These are phyloP conservation scores for Lomentospora prolificans DNA, from an alignment of 2,329 filamentous ascomycete genomes.

Conservation along the genomic window DNA sequence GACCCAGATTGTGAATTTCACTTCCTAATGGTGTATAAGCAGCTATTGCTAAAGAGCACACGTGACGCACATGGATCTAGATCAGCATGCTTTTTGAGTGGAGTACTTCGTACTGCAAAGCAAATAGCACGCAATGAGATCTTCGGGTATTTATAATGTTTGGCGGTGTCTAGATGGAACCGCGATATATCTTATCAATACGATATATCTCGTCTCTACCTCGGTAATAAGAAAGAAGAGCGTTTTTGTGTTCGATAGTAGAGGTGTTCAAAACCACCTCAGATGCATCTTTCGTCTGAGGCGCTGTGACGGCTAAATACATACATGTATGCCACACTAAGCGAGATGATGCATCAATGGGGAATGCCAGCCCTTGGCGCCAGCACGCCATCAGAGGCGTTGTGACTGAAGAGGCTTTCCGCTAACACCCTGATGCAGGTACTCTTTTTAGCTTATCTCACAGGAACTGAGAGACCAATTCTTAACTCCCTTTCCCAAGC, in stretches of 20 bases:
- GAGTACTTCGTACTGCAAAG: too few species aligned
- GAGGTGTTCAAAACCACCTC: too few species aligned
- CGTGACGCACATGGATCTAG: too few species aligned
- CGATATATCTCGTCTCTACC: too few species aligned
- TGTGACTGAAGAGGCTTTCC: background rate
- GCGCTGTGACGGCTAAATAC: background rate
- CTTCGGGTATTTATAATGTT: too few species aligned
- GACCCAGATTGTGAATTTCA: conserved; percentile 35
- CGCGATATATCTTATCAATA: too few species aligned
- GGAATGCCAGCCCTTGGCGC: background rate
- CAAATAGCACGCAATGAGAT: too few species aligned
- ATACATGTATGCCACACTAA: background rate
- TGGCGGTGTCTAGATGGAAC: too few species aligned
- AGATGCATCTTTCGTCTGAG: background rate
- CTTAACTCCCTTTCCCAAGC: background rate
- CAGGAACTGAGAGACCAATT: background rate
- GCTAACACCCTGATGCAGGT: background rate
- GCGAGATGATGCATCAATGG: conserved; percentile 6
- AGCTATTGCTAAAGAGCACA: too few species aligned
- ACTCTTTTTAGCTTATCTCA: background rate
- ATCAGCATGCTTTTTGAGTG: too few species aligned
- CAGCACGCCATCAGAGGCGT: background rate
- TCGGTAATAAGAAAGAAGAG: too few species aligned
- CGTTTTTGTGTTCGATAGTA: too few species aligned
- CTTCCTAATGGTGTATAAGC: background rate